Conservation (phyloP, 306 rosid genomes). For the Vigna radiata region DNA sequence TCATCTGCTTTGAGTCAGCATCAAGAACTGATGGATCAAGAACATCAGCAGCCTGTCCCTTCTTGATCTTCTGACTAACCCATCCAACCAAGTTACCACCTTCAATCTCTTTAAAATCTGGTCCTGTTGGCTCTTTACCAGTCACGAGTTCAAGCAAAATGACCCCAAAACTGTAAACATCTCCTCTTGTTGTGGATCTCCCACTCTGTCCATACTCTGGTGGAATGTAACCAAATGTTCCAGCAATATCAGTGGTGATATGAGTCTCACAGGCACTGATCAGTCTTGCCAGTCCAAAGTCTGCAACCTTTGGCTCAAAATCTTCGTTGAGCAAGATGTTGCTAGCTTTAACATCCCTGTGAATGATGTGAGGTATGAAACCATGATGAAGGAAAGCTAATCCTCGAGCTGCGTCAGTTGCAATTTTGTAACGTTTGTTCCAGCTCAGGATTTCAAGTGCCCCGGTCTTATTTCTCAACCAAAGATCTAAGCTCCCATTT, state of each 20-base stretch:
- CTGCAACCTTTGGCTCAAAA: slow-evolving; percentile 93
- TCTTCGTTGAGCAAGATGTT: slow-evolving; percentile 86
- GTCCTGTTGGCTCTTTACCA: slow-evolving; percentile 97
- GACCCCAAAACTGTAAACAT: slow-evolving; percentile 94
- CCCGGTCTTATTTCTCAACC: slow-evolving; percentile 87
- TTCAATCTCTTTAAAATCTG: slow-evolving; percentile 85
- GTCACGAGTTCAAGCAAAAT: slow-evolving; percentile 90
- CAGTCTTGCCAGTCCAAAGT: slow-evolving; percentile 91
- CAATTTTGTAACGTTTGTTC: slow-evolving; percentile 84
- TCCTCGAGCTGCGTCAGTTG: slow-evolving; percentile 81
- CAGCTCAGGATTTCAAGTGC: slow-evolving; percentile 84
- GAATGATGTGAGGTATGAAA: slow-evolving; percentile 91
- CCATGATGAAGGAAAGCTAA: slow-evolving; percentile 95
- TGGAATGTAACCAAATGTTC: slow-evolving; percentile 98
- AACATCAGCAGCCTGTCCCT: slow-evolving; percentile 75
- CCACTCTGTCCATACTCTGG: slow-evolving; percentile 99
- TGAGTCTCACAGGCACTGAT: slow-evolving; percentile 99
- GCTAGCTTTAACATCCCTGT: slow-evolving; percentile 93
- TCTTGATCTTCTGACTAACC: slow-evolving; percentile 83
- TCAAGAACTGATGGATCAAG: slow-evolving; percentile 77
- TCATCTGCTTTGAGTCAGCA: slow-evolving; percentile 78
- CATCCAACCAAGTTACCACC: slow-evolving; percentile 99
- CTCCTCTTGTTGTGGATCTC: slow-evolving; percentile 89
- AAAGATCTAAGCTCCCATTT: slow-evolving; percentile 93
- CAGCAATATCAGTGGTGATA: slow-evolving; percentile 87